Evolutionary conservation across 768 basidiomycete species (phyloP), one percentile per base, ranked within the genome.

Genomic region (Boletus eberwhitei): DNA sequence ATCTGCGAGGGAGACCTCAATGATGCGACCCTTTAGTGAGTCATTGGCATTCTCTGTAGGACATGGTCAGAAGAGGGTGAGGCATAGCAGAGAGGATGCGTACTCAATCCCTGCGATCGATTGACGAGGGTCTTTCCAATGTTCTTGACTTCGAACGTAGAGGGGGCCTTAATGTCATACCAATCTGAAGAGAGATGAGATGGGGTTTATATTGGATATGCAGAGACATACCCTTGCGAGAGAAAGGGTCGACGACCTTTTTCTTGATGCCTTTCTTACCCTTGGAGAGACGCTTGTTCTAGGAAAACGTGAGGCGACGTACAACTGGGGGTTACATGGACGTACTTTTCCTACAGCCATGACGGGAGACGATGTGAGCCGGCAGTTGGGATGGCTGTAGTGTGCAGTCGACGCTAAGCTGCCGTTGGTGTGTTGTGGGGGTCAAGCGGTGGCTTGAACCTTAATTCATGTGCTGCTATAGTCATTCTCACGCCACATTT

Each of bases 211-310:
- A n/a, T 24, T 5, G 34, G 34, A 54, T 43, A 46, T 47, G 58
- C 24, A 54, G 21, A 37, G 14, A 55, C 67, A 62, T 66, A 95
- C 96, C 96, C 79, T 99, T 99, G 81, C 97, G 88, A 63, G 96
- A 88, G 89, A 99, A 97, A 61, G 97, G 94, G 84, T 99, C 97
- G 60, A 99, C 93, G 73, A 97, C 94, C 87, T 98, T 97, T 82
- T 98, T 99, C 93, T 99, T 99, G 82, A 98, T 87, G 74, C 93
- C 93, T 81, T 95, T 95, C 85, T 95, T 95, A 68, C 93, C 93
- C 80, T 97, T 97, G 47, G 93, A 94, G 65, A 95, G 84, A 73
- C 93, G 87, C 79, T 99, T 99, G 81, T 98, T 98, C 92, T 98
- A 63, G 14, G 46, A 14, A 40, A 36, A 46, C 9, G 39, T 61